These are phyloP conservation scores for Byssothecium circinans DNA, from an alignment of 2,329 filamentous ascomycete genomes.

Conservation along the genomic window DNA sequence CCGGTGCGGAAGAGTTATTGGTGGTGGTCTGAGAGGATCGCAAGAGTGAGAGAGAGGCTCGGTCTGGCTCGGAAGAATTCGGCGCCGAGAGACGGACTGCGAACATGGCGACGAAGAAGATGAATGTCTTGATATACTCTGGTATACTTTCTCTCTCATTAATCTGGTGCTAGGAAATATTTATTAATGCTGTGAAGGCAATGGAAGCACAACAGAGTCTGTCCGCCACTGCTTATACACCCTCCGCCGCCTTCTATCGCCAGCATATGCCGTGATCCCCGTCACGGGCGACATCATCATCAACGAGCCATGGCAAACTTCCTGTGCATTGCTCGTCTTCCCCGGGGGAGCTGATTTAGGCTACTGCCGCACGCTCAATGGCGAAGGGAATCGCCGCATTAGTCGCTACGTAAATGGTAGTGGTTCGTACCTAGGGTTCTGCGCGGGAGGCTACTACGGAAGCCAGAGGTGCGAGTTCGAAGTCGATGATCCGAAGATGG, in stretches of 20 bases:
- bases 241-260: slow-evolving; percentile 80
- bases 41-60: slow-evolving; percentile 12
- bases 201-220: slow-evolving; percentile 83
- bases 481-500: slow-evolving; percentile 75
- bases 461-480: slow-evolving; percentile 85
- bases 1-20: slow-evolving; percentile 3
- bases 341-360: slow-evolving; percentile 93
- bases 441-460: slow-evolving; percentile 93
- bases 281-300: slow-evolving; percentile 76
- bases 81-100: slow-evolving; percentile 30
- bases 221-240: slow-evolving; percentile 88
- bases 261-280: slow-evolving; percentile 90
- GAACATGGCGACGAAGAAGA: slow-evolving; percentile 65
- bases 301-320: slow-evolving; percentile 86
- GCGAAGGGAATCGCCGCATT: slow-evolving; percentile 82
- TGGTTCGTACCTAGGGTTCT: slow-evolving; percentile 86
- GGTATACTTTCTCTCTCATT: slow-evolving; percentile 59
- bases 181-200: slow-evolving; percentile 56
- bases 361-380: slow-evolving; percentile 87
- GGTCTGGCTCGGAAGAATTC: slow-evolving; percentile 32
- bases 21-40: slow-evolving; percentile 6
- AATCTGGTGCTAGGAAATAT: neutral
- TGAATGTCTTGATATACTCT: slow-evolving; percentile 93
- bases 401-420: slow-evolving; percentile 81
- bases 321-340: slow-evolving; percentile 86